These are phyloP conservation scores for Colletotrichum australisinense DNA, from an alignment of 2,329 filamentous ascomycete species.

Conservation along the genomic window DNA sequence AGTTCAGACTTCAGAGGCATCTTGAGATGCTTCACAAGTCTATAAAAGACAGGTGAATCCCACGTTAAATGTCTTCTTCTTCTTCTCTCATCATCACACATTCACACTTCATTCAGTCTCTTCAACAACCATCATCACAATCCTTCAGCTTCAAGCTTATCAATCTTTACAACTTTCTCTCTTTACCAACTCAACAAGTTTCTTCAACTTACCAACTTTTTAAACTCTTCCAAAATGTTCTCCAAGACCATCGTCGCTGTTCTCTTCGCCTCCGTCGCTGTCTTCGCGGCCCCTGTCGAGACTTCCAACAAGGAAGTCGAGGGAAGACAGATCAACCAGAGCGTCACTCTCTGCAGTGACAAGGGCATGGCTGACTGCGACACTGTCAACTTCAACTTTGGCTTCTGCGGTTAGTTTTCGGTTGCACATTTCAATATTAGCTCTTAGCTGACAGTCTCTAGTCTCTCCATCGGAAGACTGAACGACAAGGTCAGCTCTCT, in stretches of 20 bases:
- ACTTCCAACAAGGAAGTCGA: conserved; percentile 4
- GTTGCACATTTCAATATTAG: too few relatives aligned
- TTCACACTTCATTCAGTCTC: too few relatives aligned
- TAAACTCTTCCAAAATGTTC: conserved; percentile 8
- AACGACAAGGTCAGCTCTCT: conserved; percentile 32
- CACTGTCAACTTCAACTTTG: conserved; percentile 26
- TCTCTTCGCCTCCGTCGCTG: conserved; percentile 20
- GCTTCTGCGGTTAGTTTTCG: conserved; percentile 20
- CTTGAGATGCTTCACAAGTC: too few relatives aligned
- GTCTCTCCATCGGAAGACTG: conserved; percentile 12
- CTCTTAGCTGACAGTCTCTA: neutral
- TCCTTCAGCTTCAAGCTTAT: too few relatives aligned
- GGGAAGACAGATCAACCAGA: conserved; percentile 15
- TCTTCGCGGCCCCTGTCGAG: conserved; percentile 18
- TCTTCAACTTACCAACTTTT: too few relatives aligned
- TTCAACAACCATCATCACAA: too few relatives aligned
- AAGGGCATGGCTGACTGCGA: conserved; percentile 24
- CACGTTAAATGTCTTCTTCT: too few relatives aligned
- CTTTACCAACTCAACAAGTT: too few relatives aligned
- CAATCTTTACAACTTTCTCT: too few relatives aligned
- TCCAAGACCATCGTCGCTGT: conserved; percentile 26
- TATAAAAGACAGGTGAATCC: too few relatives aligned
- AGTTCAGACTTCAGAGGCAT: too few relatives aligned
- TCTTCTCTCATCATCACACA: too few relatives aligned
- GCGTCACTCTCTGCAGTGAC: conserved; percentile 22